Percentiles rank a stretch among this genome's conserved stretches.
These are phyloP conservation scores for Aureobasidium sp. DNA, from an alignment of 2,329 filamentous ascomycete species.

Conservation along the genomic window DNA sequence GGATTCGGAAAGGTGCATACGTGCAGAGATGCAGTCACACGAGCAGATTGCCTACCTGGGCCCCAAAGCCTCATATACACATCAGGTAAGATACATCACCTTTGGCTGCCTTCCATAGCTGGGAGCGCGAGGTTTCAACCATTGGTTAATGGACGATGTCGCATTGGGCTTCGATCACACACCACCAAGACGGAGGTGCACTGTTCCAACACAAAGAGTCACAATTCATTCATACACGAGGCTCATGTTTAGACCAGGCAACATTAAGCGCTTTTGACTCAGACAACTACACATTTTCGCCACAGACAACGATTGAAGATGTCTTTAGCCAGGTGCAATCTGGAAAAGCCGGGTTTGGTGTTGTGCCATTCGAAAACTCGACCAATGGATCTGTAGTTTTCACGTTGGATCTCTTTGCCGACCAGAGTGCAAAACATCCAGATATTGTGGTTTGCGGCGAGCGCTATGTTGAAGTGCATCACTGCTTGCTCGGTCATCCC, in stretches of 20 bases:
- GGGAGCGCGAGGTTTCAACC: no score
- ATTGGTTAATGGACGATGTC: no score
- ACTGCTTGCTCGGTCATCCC: slow-evolving; percentile 63
- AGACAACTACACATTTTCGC: slow-evolving; percentile 25
- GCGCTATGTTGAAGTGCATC: slow-evolving; percentile 78
- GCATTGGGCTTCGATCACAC: not conserved
- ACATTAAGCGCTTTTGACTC: slow-evolving; percentile 31
- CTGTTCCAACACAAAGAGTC: not conserved
- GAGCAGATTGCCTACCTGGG: slow-evolving; percentile 50
- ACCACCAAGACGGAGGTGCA: no score
- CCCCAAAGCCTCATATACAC: slow-evolving; percentile 58
- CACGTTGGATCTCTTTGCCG: slow-evolving; percentile 81
- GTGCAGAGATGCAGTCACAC: slow-evolving; percentile 41
- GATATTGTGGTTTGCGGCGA: slow-evolving; percentile 74
- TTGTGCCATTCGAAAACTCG: slow-evolving; percentile 93
- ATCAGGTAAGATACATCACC: slow-evolving; percentile 46
- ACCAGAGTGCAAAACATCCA: slow-evolving; percentile 55
- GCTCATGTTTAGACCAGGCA: slow-evolving; percentile 35
- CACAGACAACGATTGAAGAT: slow-evolving; percentile 48
- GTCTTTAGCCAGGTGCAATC: slow-evolving; percentile 73
- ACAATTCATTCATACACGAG: not conserved
- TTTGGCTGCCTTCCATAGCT: slow-evolving; percentile 11
- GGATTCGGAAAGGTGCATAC: not conserved
- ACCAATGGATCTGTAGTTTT: slow-evolving; percentile 88
- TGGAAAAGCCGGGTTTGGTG: slow-evolving; percentile 57